Base-by-base conservation (phyloP, 164 flowering plant genomes). In the Tinospora cordifolia region DNA sequence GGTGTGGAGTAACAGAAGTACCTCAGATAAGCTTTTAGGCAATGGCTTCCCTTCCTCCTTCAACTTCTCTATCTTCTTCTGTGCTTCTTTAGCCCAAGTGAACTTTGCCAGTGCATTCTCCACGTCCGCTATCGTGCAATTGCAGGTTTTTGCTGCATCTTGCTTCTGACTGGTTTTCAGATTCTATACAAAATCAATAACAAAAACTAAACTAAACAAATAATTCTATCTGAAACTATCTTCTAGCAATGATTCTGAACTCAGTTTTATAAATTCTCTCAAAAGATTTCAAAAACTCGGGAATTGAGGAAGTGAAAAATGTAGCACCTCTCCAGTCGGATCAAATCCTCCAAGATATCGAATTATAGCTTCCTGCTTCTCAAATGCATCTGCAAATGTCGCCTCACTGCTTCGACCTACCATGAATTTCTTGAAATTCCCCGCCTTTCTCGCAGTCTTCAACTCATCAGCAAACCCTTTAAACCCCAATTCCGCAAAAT, bases 31-130 rank as follows among this genome's bases (percentile, higher is more conserved):
- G 78, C 74, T 86, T 82, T 75, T 90, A 1, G 97, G 99, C 81
- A 89, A 51, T 39, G 99, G 96, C 76, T 92, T 94, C 69, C 97
- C 97, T 84, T 92, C 95, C 71, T 84, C 88, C 81, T 90, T 85
- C 63, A 92, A 80, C 84, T 87, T 85, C 67, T 81, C 84, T 11
- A 94, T 66, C 85, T 89, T 90, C 76, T 75, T 87, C 25, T 90
- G 87, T 40, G 96, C 97, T 77, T 89, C 85, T 73, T 85, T 90
- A 17, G 97, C 97, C 97, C 97, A 94, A 0, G 85, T 81, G 73
- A 85, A 92, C 80, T 90, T 92, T 38, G 97, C 81, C 70, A 92
- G 74, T 3, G 92, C 82, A 79, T 86, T 90, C 80, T 94, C 97
- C 12, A 94, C 90, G 19, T 94, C 97, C 39, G 83, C 77, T 46